These are phyloP conservation scores for Suhomyces faveliae DNA, from an alignment of 805 yeast species.

Conservation along the genomic window DNA sequence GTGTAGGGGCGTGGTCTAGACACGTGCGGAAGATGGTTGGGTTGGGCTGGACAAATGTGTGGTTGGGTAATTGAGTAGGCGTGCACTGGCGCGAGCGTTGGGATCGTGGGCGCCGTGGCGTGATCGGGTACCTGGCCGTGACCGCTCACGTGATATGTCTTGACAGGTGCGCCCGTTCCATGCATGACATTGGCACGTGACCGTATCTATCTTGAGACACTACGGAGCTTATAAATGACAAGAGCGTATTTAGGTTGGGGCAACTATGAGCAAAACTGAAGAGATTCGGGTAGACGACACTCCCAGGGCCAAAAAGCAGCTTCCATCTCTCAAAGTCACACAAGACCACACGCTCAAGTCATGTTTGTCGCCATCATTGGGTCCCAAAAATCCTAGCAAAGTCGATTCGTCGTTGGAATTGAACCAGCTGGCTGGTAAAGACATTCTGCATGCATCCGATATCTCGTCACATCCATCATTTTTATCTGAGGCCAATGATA, in stretches of 20 bases:
- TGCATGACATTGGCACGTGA: background rate
- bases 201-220: background rate
- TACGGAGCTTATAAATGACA: background rate
- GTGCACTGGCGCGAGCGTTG: background rate
- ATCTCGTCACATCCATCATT: slow-evolving; percentile 1
- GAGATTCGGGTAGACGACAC: background rate
- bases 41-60: background rate
- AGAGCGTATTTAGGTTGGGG: background rate
- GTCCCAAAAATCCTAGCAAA: background rate
- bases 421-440: slow-evolving; percentile 1
- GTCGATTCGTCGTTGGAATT: background rate
- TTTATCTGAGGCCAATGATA: background rate
- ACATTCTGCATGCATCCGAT: background rate
- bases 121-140: background rate
- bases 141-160: background rate
- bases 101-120: background rate
- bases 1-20: slow-evolving; percentile 1
- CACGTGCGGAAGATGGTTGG: slow-evolving; percentile 1
- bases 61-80: slow-evolving; percentile 1
- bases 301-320: background rate
- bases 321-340: slow-evolving; percentile 3
- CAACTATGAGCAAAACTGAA: background rate
- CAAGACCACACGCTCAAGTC: slow-evolving; percentile 6
- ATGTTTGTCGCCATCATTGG: slow-evolving; percentile 5
- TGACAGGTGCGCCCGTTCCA: too few relatives aligned